A percentile compares a stretch with the other conserved stretches of the same genome.
Conservation (phyloP, 2,329 filamentous ascomycete genomes). For the Beauveria sp. region DNA sequence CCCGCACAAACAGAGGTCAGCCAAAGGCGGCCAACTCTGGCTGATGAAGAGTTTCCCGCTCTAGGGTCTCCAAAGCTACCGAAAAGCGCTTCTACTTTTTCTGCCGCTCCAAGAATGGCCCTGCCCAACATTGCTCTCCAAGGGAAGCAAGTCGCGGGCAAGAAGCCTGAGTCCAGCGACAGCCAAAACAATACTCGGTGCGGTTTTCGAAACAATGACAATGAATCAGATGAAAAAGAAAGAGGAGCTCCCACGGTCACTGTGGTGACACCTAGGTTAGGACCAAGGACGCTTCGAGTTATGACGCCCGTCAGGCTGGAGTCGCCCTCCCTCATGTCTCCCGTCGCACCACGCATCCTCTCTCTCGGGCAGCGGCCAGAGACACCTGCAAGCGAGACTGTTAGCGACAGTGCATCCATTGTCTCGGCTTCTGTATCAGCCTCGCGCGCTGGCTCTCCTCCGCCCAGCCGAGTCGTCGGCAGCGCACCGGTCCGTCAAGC, state of each 20-base stretch:
- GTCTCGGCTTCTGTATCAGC: conserved; percentile 62
- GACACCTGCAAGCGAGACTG: conserved; percentile 64
- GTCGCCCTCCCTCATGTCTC: conserved; percentile 33
- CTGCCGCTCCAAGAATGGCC: conserved; percentile 24
- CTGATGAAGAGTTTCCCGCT: conserved; percentile 56
- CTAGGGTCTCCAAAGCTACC: conserved; percentile 39
- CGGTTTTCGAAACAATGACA: conserved; percentile 7
- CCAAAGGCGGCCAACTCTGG: conserved; percentile 23
- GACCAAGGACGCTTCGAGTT: conserved; percentile 61
- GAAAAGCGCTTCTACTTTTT: conserved; percentile 24
- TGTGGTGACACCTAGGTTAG: conserved; percentile 43
- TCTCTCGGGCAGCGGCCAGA: conserved; percentile 47
- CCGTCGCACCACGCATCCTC: conserved; percentile 22
- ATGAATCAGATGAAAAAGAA: conserved; percentile 17
- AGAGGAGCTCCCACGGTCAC: conserved; percentile 31
- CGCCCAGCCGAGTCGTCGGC: conserved; percentile 58
- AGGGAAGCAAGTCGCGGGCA: conserved; percentile 26
- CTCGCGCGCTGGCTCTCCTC: conserved; percentile 65
- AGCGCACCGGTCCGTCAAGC: conserved; percentile 60
- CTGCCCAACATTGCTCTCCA: conserved; percentile 24
- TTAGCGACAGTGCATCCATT: conserved; percentile 71
- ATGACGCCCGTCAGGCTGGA: conserved; percentile 60
- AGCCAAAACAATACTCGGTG: conserved; percentile 14
- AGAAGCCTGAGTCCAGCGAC: conserved; percentile 19
- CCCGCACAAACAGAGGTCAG: conserved; percentile 20